Evolutionary conservation across 805 yeast species (phyloP).

Genomic region (Candida methanosorbosa): DNA sequence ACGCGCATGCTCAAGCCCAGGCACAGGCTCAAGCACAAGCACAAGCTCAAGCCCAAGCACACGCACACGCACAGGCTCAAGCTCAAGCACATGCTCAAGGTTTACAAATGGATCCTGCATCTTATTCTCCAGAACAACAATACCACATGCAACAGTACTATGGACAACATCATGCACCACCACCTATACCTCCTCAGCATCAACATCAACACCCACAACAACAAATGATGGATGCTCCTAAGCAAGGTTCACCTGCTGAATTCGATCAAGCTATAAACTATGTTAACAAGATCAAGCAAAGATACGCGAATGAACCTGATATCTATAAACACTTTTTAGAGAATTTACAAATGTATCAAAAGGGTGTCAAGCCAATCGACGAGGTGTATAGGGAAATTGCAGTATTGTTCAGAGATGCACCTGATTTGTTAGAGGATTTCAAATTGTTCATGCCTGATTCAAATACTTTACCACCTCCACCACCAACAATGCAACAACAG

Average conservation of each 20-base stretch:
- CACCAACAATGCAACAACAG: slow-evolving; percentile 22
- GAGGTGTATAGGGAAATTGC: slow-evolving; percentile 96
- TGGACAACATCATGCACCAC: slow-evolving; percentile 7
- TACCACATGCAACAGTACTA: slow-evolving; percentile 7
- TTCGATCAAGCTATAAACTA: slow-evolving; percentile 95
- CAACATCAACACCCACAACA: slow-evolving; percentile 11
- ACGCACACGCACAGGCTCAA: slow-evolving; percentile 5
- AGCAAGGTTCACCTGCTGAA: slow-evolving; percentile 66
- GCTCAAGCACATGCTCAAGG: slow-evolving; percentile 7
- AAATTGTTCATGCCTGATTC: slow-evolving; percentile 92
- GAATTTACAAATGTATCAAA: slow-evolving; percentile 91
- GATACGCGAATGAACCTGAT: slow-evolving; percentile 91
- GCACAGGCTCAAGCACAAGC: slow-evolving; percentile 8
- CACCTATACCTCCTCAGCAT: slow-evolving; percentile 3
- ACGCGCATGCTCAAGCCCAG: slow-evolving; percentile 13
- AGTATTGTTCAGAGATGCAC: slow-evolving; percentile 80
- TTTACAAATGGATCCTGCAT: slow-evolving; percentile 2
- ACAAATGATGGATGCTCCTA: slow-evolving; percentile 13
- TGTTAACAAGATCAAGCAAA: slow-evolving; percentile 91
- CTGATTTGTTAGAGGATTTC: slow-evolving; percentile 90
- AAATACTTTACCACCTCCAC: slow-evolving; percentile 18
- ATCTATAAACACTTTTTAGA: slow-evolving; percentile 92
- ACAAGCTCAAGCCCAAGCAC: slow-evolving; percentile 7
- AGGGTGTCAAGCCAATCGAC: slow-evolving; percentile 90
- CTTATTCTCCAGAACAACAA: background rate